Base-by-base conservation (phyloP, 768 basidiomycete genomes). In the Trametes sanguinea region DNA sequence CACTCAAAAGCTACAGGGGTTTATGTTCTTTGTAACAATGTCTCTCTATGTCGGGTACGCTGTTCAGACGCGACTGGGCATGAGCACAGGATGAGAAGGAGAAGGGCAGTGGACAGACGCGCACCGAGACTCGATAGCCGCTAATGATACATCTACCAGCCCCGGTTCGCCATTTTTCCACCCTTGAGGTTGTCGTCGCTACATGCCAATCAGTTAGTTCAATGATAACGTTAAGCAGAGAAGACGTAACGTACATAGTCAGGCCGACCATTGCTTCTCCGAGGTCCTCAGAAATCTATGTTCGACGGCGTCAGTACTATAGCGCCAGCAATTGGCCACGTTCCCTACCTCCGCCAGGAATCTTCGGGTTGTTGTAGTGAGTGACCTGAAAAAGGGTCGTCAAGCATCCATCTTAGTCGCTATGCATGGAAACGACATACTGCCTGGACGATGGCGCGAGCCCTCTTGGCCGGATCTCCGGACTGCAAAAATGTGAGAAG, bases 221-320 rank as follows among this genome's bases (percentile, higher is more conserved):
- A 35, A 54, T 40, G 22, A 57, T 51, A 58, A 32, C 33, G 46
- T 53, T 9, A 22, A 17, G 10, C 37, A 44, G 7, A 44, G 1
- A 52, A 7, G 2, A 46, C n/a, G 6, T 27, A 30, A 76, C 89
- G 73, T 69, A 92, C 92, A 95, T 94, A 8, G 87, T 89, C 62
- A 95, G 78, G 44, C 95, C 95, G 53, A 94, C 92, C 95, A 98
- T 98, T n/a, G 95, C 87, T 50, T 85, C 79, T 17, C 95, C 95
- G 33, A 98, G 74, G 75, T 93, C 80, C 72, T 92, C 89, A 16
- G 92, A 94, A 13, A 92, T 78, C 86, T 87, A 68, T 62, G 46
- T 43, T 43, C 32, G 30, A 17, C 61, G 13, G 30, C 22, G 47
- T 56, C 33, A 60, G 27, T 50, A 27, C 7, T 5, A 14, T 10